These are phyloP conservation scores for Agaricales sp. DNA, from an alignment of 1,284 basidiomycete species.

Conservation along the genomic window DNA sequence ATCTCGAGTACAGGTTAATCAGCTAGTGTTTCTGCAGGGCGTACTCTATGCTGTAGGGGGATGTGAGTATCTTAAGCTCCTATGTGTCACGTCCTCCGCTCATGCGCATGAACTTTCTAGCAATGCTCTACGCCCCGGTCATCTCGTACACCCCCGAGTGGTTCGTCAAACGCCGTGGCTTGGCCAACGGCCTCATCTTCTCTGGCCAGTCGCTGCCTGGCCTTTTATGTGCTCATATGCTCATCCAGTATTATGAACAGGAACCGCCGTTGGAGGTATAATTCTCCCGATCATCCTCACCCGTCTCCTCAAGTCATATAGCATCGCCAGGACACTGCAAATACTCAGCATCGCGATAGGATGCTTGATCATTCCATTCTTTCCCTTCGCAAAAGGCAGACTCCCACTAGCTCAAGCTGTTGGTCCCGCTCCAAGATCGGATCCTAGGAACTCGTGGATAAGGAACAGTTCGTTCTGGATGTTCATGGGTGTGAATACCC, in stretches of 20 bases:
- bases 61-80: not conserved
- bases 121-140: conserved; percentile 13
- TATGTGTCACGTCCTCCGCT: not conserved
- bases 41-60: not conserved
- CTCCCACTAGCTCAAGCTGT: conserved; percentile 14
- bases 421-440: not conserved
- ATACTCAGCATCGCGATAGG: conserved; percentile 11
- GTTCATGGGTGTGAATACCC: conserved; percentile 13
- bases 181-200: conserved; percentile 22
- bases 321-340: conserved; percentile 9
- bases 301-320: not conserved
- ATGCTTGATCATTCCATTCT: not conserved
- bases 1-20: not conserved
- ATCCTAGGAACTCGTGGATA: conserved; percentile 8
- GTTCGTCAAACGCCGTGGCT: conserved; percentile 20
- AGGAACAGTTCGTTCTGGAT: conserved; percentile 12
- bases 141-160: conserved; percentile 22
- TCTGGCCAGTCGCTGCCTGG: conserved; percentile 12
- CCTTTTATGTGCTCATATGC: too few species aligned
- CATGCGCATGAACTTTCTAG: not conserved
- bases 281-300: conserved; percentile 13
- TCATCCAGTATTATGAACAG: conserved; percentile 8
- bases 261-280: conserved; percentile 10
- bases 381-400: conserved; percentile 15
- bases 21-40: not conserved